These are phyloP conservation scores for Novymonas esmeraldas DNA, from an alignment of 208 protist genomes.

Conservation along the genomic window DNA sequence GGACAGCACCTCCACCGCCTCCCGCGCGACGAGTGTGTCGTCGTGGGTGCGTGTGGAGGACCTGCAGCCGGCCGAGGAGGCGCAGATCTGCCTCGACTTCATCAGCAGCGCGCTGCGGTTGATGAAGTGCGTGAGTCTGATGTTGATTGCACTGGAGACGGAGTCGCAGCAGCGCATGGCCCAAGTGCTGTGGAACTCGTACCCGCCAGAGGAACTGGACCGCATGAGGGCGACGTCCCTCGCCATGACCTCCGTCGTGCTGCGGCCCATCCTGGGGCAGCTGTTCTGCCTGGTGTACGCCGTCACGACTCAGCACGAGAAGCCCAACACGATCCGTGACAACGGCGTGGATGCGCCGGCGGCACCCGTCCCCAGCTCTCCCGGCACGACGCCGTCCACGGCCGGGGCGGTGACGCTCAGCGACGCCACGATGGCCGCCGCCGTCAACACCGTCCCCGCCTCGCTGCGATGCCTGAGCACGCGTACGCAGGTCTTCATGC, in stretches of 20 bases:
- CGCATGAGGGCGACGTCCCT: neutral
- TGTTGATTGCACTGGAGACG: slow-evolving; percentile 10
- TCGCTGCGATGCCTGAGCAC: neutral
- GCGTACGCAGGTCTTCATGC: slow-evolving; percentile 11
- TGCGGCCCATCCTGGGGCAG: slow-evolving; percentile 6
- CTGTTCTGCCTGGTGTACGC: slow-evolving; percentile 1
- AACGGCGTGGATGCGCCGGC: no score
- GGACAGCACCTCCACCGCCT: no score
- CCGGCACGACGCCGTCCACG: neutral
- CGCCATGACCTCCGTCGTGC: slow-evolving; percentile 11
- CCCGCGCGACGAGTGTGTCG: no score
- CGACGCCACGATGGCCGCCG: no score
- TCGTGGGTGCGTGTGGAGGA: neutral
- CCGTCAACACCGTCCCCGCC: neutral
- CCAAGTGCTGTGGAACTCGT: neutral
- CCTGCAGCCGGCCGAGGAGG: neutral
- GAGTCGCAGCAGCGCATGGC: slow-evolving; percentile 6
- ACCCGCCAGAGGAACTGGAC: slow-evolving; percentile 1
- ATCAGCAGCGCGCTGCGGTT: neutral
- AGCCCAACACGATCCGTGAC: neutral
- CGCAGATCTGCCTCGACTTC: slow-evolving; percentile 8
- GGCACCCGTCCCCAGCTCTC: neutral
- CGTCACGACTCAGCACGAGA: neutral
- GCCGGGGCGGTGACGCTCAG: neutral
- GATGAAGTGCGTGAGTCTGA: neutral